Evolutionary conservation across 2,329 filamentous ascomycete species (phyloP).

Genomic region (Colletotrichum gigasporum): DNA sequence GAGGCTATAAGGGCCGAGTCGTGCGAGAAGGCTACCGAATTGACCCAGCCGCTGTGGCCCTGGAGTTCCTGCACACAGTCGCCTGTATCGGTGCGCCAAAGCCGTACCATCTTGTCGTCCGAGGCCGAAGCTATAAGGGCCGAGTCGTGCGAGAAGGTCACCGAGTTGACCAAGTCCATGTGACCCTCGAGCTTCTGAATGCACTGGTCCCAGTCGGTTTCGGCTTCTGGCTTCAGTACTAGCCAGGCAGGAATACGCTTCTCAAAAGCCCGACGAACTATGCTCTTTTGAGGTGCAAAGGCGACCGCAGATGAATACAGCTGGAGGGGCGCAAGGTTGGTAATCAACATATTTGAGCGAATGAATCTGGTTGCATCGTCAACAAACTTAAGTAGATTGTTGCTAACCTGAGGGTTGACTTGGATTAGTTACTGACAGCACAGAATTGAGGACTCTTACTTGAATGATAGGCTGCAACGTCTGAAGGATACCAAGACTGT

Average conservation of each 20-base stretch:
- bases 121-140: slow-evolving; percentile 3
- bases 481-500: slow-evolving; percentile 25
- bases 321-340: slow-evolving; percentile 36
- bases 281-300: slow-evolving; percentile 37
- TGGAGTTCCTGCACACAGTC: slow-evolving; percentile 8
- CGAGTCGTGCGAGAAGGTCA: slow-evolving; percentile 28
- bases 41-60: slow-evolving; percentile 10
- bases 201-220: slow-evolving; percentile 33
- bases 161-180: background rate
- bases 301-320: slow-evolving; percentile 38
- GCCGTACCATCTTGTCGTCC: background rate
- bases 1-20: slow-evolving; percentile 9
- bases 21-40: slow-evolving; percentile 23
- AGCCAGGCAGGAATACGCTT: slow-evolving; percentile 33
- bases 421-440: background rate
- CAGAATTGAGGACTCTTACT: slow-evolving; percentile 2
- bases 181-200: slow-evolving; percentile 30
- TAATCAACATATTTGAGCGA: slow-evolving; percentile 3
- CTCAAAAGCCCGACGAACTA: slow-evolving; percentile 29
- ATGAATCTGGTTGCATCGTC: slow-evolving; percentile 33
- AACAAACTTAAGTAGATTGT: slow-evolving; percentile 25
- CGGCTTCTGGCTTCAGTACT: slow-evolving; percentile 13
- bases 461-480: slow-evolving; percentile 15
- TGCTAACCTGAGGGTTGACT: background rate
- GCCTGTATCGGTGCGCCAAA: slow-evolving; percentile 13